These are phyloP conservation scores for Tritrichomonas musculus DNA, from an alignment of 208 protist genomes.

Conservation along the genomic window DNA sequence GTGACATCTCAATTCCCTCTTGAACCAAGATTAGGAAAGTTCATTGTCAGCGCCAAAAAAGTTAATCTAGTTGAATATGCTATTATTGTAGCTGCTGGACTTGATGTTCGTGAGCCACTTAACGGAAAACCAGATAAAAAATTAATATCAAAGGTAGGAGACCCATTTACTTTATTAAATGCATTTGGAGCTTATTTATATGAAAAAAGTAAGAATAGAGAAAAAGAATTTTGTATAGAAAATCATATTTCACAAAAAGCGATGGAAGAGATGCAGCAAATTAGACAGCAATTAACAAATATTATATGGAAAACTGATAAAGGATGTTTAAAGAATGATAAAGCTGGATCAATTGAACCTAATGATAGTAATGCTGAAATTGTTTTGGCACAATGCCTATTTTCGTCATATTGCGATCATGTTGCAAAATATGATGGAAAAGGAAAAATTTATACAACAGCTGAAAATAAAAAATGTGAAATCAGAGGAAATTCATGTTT, in stretches of 20 bases:
- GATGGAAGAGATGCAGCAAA: slow-evolving; percentile 14
- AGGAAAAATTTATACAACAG: not conserved
- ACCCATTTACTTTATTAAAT: not conserved
- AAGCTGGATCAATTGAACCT: no score
- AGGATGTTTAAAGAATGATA: no score
- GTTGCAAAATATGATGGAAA: not conserved
- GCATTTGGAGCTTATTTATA: not conserved
- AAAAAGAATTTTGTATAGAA: slow-evolving; percentile 1
- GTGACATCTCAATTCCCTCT: not conserved
- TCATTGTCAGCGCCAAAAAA: not conserved
- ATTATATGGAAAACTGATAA: not conserved
- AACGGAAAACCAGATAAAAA: not conserved
- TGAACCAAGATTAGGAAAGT: not conserved
- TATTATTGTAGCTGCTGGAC: not conserved
- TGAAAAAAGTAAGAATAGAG: not conserved
- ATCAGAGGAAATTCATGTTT: not conserved
- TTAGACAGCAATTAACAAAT: not conserved
- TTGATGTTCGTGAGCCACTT: slow-evolving; percentile 9
- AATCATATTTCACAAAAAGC: not conserved
- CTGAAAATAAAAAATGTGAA: not conserved
- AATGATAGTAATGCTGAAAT: no score
- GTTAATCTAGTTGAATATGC: not conserved
- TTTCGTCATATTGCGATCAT: not conserved
- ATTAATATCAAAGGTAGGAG: not conserved
- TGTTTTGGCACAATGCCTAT: not conserved